Conservation (phyloP, 2,329 filamentous ascomycete genomes). For the Zasmidium cellare region DNA sequence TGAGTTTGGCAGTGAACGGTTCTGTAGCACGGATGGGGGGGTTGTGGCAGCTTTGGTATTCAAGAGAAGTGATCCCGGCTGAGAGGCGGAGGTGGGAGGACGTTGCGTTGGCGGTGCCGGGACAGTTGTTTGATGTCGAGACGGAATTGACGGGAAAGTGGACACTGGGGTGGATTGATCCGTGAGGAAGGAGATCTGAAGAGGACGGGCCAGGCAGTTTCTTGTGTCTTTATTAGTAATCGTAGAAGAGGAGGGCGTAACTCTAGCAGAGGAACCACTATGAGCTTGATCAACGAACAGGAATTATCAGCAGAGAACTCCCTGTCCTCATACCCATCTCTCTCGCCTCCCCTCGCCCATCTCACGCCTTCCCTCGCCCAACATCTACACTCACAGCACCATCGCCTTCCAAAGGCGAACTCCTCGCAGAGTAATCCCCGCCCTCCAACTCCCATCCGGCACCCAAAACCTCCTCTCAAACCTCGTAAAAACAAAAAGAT, state of each 20-base stretch:
- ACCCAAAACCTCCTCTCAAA: slow-evolving; percentile 24
- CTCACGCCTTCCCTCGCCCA: too few relatives aligned
- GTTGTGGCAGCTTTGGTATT: neutral
- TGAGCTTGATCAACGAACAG: too few relatives aligned
- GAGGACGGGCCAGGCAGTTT: too few relatives aligned
- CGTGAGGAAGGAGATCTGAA: too few relatives aligned
- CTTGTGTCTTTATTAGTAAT: too few relatives aligned
- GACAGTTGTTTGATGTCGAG: neutral
- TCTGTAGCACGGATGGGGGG: neutral
- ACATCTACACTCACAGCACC: too few relatives aligned
- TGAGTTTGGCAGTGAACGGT: neutral
- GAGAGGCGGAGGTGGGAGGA: neutral
- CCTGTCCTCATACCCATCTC: too few relatives aligned
- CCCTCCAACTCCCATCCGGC: slow-evolving; percentile 13
- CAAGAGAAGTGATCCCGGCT: neutral
- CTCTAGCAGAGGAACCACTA: too few relatives aligned
- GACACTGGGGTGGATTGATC: neutral
- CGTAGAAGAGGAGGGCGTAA: too few relatives aligned
- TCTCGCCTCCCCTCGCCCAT: too few relatives aligned
- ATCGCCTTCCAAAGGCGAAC: neutral
- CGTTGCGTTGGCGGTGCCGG: neutral
- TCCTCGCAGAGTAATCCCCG: slow-evolving; percentile 1
- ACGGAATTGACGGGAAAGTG: neutral
- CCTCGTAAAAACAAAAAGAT: slow-evolving; percentile 15
- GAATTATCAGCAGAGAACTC: too few relatives aligned